Base-by-base conservation (phyloP, 768 basidiomycete genomes). In the Macrocybe gigantea region DNA sequence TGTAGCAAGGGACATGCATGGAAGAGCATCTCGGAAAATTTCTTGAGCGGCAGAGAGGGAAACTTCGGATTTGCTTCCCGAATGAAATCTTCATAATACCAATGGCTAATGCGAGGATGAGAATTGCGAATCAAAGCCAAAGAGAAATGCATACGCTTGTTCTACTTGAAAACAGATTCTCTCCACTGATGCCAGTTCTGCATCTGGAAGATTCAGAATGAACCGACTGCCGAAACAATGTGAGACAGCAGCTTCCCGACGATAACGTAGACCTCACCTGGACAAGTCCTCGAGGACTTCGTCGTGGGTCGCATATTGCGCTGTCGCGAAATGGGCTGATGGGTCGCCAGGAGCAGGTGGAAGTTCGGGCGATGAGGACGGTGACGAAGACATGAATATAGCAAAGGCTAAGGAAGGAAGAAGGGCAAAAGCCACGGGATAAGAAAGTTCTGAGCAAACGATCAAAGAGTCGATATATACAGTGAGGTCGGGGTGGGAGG, bases 31-130 rank as follows among this genome's bases (percentile, higher is more conserved):
- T 87, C 85, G 31, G 93, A 95, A 68, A 99, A 99, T 59, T 82
- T 85, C 72, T 94, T 93, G 57, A 98, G 81, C 12, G 85, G 81
- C 51, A 93, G 73, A 1, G 93, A 88, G 1, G 93, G 95, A 38
- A 97, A 83, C 49, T 82, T 80, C 7, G 85, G 83, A 49, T 93
- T 88, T 66, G 88, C 80, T 63, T 94, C 93, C 38, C 96, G 88
- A 53, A 98, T 83, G 58, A 96, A 98, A 65, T 99, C 96, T 73
- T 98, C 96, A 59, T 99, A 99, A 66, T 91, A 99, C 95, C 95
- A 99, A 64, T 97, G 95, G n/a, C 94, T 96, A 60, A 7, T 38
- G 22, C 15, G 34, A 33, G 33, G 37, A 13, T 42, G 43, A 51
- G 53, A 54, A 54, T 41, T 30, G 48, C 45, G 53, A 48, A 40